Conservation (phyloP, 208 protist genomes). For the Angomonas ambiguus region DNA sequence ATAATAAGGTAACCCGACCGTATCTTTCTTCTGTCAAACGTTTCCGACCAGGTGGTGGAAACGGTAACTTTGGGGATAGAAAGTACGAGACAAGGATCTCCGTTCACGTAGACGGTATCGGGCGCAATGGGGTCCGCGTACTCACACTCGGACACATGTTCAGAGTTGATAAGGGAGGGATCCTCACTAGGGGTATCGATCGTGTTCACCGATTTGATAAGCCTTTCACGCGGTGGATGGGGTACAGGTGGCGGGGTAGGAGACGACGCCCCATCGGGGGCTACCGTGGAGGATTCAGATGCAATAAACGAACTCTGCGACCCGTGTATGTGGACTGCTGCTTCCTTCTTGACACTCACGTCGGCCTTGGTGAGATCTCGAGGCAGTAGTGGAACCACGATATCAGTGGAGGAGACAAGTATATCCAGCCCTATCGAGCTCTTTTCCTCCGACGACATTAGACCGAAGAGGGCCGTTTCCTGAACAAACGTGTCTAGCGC, state of each 20-base stretch:
- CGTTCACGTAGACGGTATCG: conserved; percentile 22
- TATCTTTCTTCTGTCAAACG: not conserved
- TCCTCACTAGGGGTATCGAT: conserved; percentile 4
- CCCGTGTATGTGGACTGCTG: not conserved
- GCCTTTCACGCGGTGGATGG: not conserved
- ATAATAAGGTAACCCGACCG: not conserved
- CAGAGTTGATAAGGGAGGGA: not conserved
- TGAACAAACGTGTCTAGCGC: not conserved
- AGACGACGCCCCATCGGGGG: not conserved
- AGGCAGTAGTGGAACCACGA: not conserved
- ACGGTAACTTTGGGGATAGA: conserved; percentile 29
- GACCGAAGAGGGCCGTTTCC: not conserved
- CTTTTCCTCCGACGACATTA: not conserved
- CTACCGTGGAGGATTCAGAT: not conserved
- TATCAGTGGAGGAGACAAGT: not conserved
- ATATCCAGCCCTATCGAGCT: not conserved
- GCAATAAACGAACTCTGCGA: not conserved
- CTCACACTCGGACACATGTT: not conserved
- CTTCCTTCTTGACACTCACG: not conserved
- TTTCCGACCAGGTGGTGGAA: not conserved
- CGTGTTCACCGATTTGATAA: not conserved
- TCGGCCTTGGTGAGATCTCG: not conserved
- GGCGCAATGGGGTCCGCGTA: conserved; percentile 7
- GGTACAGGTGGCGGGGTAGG: no score
- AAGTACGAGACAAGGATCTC: conserved; percentile 42